phyloP scores from a whole-genome alignment of 331 rosid species.

The Spiraea crenata region DNA sequence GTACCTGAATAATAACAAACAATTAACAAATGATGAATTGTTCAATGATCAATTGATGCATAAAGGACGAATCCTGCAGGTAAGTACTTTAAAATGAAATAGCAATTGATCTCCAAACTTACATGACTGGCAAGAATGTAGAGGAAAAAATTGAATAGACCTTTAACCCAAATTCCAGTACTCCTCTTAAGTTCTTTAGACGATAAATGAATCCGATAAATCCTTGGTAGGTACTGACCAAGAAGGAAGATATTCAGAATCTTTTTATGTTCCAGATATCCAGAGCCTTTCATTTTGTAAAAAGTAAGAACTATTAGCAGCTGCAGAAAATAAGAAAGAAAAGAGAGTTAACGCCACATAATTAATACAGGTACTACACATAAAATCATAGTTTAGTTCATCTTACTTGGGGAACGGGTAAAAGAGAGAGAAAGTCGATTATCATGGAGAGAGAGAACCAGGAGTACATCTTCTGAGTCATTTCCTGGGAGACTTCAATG shows the following conservation, averaged over 20 bases:
- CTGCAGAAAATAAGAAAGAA: background rate
- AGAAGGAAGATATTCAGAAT: background rate
- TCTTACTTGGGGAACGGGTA: slow-evolving; percentile 36
- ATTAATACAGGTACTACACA: background rate
- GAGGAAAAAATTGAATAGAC: slow-evolving; percentile 21
- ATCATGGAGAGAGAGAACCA: background rate
- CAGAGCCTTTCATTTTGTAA: background rate
- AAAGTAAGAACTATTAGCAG: background rate
- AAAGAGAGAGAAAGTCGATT: slow-evolving; percentile 13
- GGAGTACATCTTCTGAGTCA: too few relatives aligned
- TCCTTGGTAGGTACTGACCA: slow-evolving; percentile 7
- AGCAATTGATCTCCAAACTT: background rate
- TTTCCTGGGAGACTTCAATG: too few relatives aligned
- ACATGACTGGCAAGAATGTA: slow-evolving; percentile 32
- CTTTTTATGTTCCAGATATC: background rate
- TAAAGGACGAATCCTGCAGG: too few relatives aligned
- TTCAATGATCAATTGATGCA: too few relatives aligned
- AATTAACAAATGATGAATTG: too few relatives aligned
- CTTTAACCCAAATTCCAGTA: slow-evolving; percentile 3
- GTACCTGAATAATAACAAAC: too few relatives aligned
- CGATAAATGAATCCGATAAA: slow-evolving; percentile 1
- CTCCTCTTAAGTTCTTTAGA: background rate
- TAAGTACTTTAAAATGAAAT: too few relatives aligned
- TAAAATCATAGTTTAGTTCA: background rate
- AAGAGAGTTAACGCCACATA: background rate